Evolutionary conservation across 495 filamentous ascomycete genomes (phyloP), one percentile per base, ranked within the genome.

Genomic region (Xylaria nigripes): DNA sequence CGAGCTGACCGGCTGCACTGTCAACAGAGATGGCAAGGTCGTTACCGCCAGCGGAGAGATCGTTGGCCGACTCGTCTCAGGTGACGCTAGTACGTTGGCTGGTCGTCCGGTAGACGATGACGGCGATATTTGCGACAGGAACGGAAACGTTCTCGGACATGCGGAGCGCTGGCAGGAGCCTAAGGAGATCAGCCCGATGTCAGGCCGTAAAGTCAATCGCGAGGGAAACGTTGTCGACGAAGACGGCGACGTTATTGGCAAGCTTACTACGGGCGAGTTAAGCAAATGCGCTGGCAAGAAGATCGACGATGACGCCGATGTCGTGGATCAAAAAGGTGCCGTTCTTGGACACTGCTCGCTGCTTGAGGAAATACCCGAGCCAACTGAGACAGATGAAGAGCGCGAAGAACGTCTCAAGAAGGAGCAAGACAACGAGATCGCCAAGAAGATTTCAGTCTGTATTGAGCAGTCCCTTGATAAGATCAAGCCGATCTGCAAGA

Each of bases 241-340:
- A 41, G 82, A 92, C 57, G 89, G 89, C 32, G 84, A 94, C 60
- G 60, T 93, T 47, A 83, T 93, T 58, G 89, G 86, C 51, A 85
- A 84, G 63, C 74, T 95, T 38, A 92, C 87, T 6, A 78, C 79
- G 6, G 89, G 89, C 46, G 78, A 90, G 43, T 72, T 90, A 36
- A 76, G 73, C 12, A 77, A 82, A 25, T 84, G 88, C 43, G 70
- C 83, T 19, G 89, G 89, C 42, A 86, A 89, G 66, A 80, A 85
- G 60, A 86, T 95, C 49, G 89, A 95, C 62, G 87, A 91, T 54
- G 86, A 92, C 55, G 89, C 87, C 34, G 88, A 89, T 63, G 87
- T 95, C 7, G 71, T 91, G 51, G 87, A 94, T 69, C 79, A 81
- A 55, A 89, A 94, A 62, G 87, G 86, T 59, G 87, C 86, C 60